These are phyloP conservation scores for Cyberlindnera japonica DNA, from an alignment of 805 yeast genomes.

Conservation along the genomic window DNA sequence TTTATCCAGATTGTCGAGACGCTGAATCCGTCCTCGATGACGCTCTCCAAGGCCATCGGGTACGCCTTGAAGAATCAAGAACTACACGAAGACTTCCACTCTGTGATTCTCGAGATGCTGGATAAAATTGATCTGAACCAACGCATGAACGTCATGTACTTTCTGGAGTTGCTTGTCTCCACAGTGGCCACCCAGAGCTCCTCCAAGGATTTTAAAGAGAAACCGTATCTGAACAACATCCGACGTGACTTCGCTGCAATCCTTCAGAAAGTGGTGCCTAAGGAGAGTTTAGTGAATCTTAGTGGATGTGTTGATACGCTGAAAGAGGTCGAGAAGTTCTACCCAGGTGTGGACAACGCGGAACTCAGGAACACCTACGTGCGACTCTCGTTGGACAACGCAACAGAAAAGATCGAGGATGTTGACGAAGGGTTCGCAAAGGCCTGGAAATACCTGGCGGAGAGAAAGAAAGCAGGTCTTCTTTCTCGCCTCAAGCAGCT, in stretches of 20 bases:
- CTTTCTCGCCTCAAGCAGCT: slow-evolving; percentile 13
- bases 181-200: slow-evolving; percentile 27
- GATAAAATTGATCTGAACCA: slow-evolving; percentile 52
- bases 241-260: slow-evolving; percentile 33
- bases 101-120: slow-evolving; percentile 60
- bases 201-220: slow-evolving; percentile 1
- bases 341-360: slow-evolving; percentile 8
- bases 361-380: slow-evolving; percentile 3
- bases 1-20: slow-evolving; percentile 62
- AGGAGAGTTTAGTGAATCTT: slow-evolving; percentile 21
- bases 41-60: slow-evolving; percentile 32
- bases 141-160: slow-evolving; percentile 63
- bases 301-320: slow-evolving; percentile 20
- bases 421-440: slow-evolving; percentile 17
- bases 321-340: slow-evolving; percentile 17
- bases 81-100: slow-evolving; percentile 63
- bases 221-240: slow-evolving; percentile 28
- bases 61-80: slow-evolving; percentile 54
- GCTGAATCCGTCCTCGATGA: slow-evolving; percentile 59
- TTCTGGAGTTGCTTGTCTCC: slow-evolving; percentile 57
- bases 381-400: slow-evolving; percentile 4
- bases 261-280: slow-evolving; percentile 35
- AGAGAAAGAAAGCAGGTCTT: slow-evolving; percentile 17
- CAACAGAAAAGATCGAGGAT: slow-evolving; percentile 2
- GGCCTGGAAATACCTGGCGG: slow-evolving; percentile 23